These are phyloP conservation scores for Fusarium aywerte DNA, from an alignment of 2,329 filamentous ascomycete species.

Conservation along the genomic window DNA sequence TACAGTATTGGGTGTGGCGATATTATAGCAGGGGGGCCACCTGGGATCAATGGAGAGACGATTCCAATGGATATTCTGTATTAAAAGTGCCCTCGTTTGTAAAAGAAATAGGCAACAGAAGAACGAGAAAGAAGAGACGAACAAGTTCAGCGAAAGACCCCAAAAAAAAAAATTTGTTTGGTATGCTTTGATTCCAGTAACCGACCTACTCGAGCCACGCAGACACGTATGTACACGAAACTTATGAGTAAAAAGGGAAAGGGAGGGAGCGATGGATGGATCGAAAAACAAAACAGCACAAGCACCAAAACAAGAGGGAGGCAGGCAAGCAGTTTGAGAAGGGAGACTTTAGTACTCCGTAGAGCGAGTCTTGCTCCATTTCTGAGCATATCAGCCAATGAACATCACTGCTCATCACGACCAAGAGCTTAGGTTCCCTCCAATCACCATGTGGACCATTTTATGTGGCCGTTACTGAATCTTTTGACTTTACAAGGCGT, in stretches of 20 bases:
- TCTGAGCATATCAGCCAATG: conserved; percentile 7
- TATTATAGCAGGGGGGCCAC: conserved; percentile 35
- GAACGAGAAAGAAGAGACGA: background rate
- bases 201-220: background rate
- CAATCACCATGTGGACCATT: background rate
- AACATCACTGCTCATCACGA: background rate
- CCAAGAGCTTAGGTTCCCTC: conserved; percentile 10
- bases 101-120: background rate
- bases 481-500: conserved; percentile 13
- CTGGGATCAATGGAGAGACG: conserved; percentile 32
- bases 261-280: conserved; percentile 19
- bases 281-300: conserved; percentile 7
- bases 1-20: conserved; percentile 20
- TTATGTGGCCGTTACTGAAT: background rate
- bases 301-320: conserved; percentile 11
- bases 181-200: conserved; percentile 9
- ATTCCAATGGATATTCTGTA: conserved; percentile 12
- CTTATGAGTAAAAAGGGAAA: conserved; percentile 22
- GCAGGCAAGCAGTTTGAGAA: conserved; percentile 24
- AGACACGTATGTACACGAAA: conserved; percentile 26
- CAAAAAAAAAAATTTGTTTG: conserved; percentile 10
- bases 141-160: background rate
- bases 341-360: conserved; percentile 5
- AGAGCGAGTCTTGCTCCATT: conserved; percentile 1
- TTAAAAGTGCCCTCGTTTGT: background rate